A percentile compares a stretch with the other conserved stretches of the same genome.
These are phyloP conservation scores for Exobasidium cylindrosporum DNA, from an alignment of 1,284 basidiomycete genomes.

Conservation along the genomic window DNA sequence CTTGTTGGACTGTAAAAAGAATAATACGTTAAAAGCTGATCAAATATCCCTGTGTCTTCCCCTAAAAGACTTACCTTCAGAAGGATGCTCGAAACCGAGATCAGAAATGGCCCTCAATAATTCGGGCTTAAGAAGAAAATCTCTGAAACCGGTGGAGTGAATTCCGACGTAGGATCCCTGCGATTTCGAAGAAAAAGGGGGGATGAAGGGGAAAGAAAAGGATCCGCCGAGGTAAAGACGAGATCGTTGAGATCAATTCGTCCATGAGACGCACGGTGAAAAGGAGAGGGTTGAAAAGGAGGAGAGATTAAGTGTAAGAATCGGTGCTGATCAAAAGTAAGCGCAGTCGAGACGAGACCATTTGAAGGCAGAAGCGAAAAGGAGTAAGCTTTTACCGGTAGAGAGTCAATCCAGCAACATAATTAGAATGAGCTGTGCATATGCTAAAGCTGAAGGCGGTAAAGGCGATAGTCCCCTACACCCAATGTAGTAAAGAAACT, in stretches of 20 bases:
- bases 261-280: not conserved
- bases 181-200: constrained; percentile 6
- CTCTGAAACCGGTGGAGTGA: constrained; percentile 58
- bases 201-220: not conserved
- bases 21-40: not conserved
- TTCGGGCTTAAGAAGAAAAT: constrained; percentile 96
- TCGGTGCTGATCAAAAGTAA: too few species aligned
- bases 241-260: not conserved
- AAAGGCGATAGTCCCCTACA: too few species aligned
- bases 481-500: too few species aligned
- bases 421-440: too few species aligned
- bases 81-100: constrained; percentile 98
- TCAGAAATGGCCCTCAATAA: constrained; percentile 96
- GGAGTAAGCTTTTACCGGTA: too few species aligned
- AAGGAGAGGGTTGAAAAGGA: not conserved
- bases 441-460: too few species aligned
- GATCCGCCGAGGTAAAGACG: not conserved
- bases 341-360: too few species aligned
- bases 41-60: not conserved
- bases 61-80: constrained; percentile 73
- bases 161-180: constrained; percentile 55
- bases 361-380: too few species aligned
- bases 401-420: too few species aligned
- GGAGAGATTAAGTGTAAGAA: not conserved
- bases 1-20: constrained; percentile 80